phyloP scores from a whole-genome alignment of 2,329 filamentous ascomycete species.

The Sporothrix pallida region DNA sequence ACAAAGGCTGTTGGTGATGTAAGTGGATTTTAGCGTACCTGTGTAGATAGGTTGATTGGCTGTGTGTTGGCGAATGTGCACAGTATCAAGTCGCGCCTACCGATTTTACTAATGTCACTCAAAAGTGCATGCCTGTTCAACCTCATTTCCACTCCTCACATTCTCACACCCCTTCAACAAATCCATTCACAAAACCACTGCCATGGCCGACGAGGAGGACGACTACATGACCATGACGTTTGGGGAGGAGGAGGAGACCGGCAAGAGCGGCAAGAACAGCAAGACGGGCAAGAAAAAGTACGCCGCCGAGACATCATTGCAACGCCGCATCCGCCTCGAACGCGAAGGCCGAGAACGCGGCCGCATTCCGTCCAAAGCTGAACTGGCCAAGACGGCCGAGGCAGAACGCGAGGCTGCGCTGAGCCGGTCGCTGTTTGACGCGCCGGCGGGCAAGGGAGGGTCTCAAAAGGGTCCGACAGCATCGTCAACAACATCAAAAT shows the following conservation, averaged over 20 bases:
- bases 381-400: slow-evolving; percentile 76
- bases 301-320: slow-evolving; percentile 56
- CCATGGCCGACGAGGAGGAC: slow-evolving; percentile 69
- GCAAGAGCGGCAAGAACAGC: background rate
- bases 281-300: slow-evolving; percentile 22
- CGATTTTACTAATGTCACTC: background rate
- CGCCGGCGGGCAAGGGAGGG: slow-evolving; percentile 46
- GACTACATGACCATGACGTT: slow-evolving; percentile 99
- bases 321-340: slow-evolving; percentile 59
- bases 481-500: slow-evolving; percentile 35
- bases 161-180: background rate
- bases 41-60: background rate
- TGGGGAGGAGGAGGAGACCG: slow-evolving; percentile 62
- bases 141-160: too few relatives aligned
- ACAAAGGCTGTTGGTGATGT: background rate
- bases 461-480: background rate
- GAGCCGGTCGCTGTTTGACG: slow-evolving; percentile 68
- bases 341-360: slow-evolving; percentile 71
- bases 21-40: background rate
- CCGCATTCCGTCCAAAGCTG: slow-evolving; percentile 77
- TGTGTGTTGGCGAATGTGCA: background rate
- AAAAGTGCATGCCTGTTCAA: background rate
- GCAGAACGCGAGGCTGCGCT: slow-evolving; percentile 77
- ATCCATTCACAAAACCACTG: background rate
- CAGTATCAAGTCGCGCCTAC: background rate